phyloP scores from a whole-genome alignment of 2,329 filamentous ascomycete species.

The Alternaria sp. region DNA sequence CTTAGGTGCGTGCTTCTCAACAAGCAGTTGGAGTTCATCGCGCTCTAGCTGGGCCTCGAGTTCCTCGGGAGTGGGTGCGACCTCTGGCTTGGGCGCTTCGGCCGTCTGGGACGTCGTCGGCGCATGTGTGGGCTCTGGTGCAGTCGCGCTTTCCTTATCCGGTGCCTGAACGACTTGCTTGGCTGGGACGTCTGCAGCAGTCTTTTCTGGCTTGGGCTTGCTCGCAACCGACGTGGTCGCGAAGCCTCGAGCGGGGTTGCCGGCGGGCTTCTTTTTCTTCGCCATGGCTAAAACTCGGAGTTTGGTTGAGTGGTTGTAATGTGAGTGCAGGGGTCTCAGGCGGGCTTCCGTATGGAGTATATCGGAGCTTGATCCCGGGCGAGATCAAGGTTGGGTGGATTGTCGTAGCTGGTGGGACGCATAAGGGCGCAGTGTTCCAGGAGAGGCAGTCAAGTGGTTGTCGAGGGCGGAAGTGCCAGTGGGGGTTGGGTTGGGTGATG shows the following conservation, averaged over 20 bases:
- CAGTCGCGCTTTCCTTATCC: slow-evolving; percentile 26
- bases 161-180: slow-evolving; percentile 15
- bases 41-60: slow-evolving; percentile 89
- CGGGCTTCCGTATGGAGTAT: slow-evolving; percentile 45
- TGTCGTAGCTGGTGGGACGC: slow-evolving; percentile 36
- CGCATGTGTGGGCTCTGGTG: slow-evolving; percentile 10
- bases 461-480: slow-evolving; percentile 12
- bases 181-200: slow-evolving; percentile 27
- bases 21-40: slow-evolving; percentile 85
- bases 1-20: slow-evolving; percentile 84
- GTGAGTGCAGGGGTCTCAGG: slow-evolving; percentile 23
- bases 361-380: slow-evolving; percentile 47
- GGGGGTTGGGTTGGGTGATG: slow-evolving; percentile 11
- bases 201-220: slow-evolving; percentile 67
- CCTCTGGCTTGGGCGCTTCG: slow-evolving; percentile 40
- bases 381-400: slow-evolving; percentile 46
- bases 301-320: neutral
- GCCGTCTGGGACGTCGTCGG: slow-evolving; percentile 8
- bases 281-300: slow-evolving; percentile 65
- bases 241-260: slow-evolving; percentile 90
- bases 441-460: slow-evolving; percentile 2
- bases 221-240: slow-evolving; percentile 93
- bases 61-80: slow-evolving; percentile 78
- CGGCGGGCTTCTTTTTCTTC: slow-evolving; percentile 91
- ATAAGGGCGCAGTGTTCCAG: slow-evolving; percentile 39